phyloP scores from a whole-genome alignment of 805 yeast species.

The Teunomyces lycoperdinae region DNA sequence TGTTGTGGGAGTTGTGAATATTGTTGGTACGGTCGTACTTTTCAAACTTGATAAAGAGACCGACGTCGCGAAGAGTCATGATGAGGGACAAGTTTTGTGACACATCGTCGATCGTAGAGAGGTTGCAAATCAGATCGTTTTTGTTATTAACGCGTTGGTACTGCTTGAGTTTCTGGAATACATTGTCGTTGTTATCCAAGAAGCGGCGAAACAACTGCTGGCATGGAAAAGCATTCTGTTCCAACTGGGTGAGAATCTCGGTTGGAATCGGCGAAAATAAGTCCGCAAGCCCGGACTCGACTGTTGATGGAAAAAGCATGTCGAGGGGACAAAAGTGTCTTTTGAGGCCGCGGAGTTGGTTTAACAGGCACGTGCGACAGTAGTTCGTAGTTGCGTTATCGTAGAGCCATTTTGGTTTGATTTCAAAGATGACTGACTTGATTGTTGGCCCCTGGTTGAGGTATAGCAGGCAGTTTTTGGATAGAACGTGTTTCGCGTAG shows the following conservation, averaged over 20 bases:
- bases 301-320: slow-evolving; percentile 30
- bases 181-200: slow-evolving; percentile 26
- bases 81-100: slow-evolving; percentile 38
- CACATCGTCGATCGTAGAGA: slow-evolving; percentile 36
- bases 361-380: slow-evolving; percentile 60
- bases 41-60: slow-evolving; percentile 44
- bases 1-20: slow-evolving; percentile 28
- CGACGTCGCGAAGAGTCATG: slow-evolving; percentile 60
- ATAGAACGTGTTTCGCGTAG: slow-evolving; percentile 23
- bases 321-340: slow-evolving; percentile 49
- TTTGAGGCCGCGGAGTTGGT: slow-evolving; percentile 27
- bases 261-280: slow-evolving; percentile 21
- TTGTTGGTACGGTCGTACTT: slow-evolving; percentile 25
- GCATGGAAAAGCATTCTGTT: slow-evolving; percentile 32
- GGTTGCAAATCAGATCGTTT: slow-evolving; percentile 29
- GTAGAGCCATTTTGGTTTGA: slow-evolving; percentile 63
- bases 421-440: slow-evolving; percentile 35
- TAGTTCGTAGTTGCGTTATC: slow-evolving; percentile 41
- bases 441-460: slow-evolving; percentile 4
- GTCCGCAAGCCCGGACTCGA: slow-evolving; percentile 35
- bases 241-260: slow-evolving; percentile 17
- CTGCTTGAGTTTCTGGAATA: slow-evolving; percentile 31
- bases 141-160: slow-evolving; percentile 33
- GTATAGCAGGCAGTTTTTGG: slow-evolving; percentile 36
- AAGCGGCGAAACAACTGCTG: slow-evolving; percentile 31